Evolutionary conservation across 306 rosid genomes (phyloP), one percentile per base, ranked within the genome.

Genomic region (Cicer cuneatum): DNA sequence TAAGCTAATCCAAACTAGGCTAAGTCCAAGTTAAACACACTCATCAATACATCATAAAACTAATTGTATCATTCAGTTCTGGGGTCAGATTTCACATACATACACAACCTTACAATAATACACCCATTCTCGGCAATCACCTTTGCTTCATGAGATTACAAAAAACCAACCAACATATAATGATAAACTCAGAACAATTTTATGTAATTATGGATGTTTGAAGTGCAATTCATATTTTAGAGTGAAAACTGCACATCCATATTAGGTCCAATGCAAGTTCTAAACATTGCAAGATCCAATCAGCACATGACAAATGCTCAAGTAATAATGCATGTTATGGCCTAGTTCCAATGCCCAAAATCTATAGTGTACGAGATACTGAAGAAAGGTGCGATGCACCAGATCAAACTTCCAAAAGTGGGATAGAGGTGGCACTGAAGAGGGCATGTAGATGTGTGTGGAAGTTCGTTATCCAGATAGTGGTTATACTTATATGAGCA

Each of bases 161-260:
- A 16, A 37, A 57, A 35, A 52, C 29, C 38, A 57, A 49, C 12
- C 10, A 78, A 68, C 24, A 69, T 40, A 48, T 62, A 40, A 60
- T 6, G 14, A 24, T 10, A 61, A 40, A 78, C 11, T 13, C 14
- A 38, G 14, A 12, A 9, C 29, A 7, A 8, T 61, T 74, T 61
- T 19, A 15, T 18, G 61, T 46, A 29, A 60, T 60, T 9, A 60
- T 46, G 37, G 37, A 42, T 21, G 10, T 45, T 47, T 47, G 7
- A 15, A 60, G 59, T 45, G 35, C 10, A 59, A 29, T 72, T n/a
- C 2, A 1, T 14, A 11, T 40, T 53, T 19, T 40, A 54, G 51
- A 12, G 10, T 19, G 66, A 71, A 72, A 43, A n/a, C 37, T 5
- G 33, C 67, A 18, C 33, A 7, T n/a, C 7, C 16, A 4, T 45